phyloP scores from a whole-genome alignment of 345 rosid species.

The Hibiscus trionum region DNA sequence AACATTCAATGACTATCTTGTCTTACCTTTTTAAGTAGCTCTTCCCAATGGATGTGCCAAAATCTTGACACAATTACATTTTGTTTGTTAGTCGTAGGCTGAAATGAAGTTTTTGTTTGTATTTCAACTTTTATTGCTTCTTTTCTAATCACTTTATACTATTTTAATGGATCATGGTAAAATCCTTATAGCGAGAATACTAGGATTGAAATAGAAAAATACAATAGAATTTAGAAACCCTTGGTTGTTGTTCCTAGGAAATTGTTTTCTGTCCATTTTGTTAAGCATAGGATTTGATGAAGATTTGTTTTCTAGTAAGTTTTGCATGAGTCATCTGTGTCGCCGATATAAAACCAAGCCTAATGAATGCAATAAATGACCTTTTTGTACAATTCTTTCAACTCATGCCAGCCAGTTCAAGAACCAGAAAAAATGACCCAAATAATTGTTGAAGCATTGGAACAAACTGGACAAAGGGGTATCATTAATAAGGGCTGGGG shows the following conservation, averaged over 20 bases:
- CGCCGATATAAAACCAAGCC: background rate
- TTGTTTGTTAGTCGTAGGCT: background rate
- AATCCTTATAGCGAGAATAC: background rate
- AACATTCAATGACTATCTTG: background rate
- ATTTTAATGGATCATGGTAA: background rate
- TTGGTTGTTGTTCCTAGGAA: background rate
- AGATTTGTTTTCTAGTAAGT: background rate
- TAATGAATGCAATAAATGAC: background rate
- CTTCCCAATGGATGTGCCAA: background rate
- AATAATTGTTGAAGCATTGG: conserved; percentile 45
- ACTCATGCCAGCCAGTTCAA: conserved; percentile 49
- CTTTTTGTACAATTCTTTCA: background rate
- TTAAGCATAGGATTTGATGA: background rate
- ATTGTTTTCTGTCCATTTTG: background rate
- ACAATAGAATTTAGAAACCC: background rate
- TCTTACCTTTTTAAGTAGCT: background rate
- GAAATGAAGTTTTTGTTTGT: background rate
- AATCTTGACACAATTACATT: background rate
- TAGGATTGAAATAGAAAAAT: background rate
- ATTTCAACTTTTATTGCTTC: background rate
- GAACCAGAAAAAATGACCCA: conserved; percentile 62
- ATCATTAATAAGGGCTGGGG: conserved; percentile 98
- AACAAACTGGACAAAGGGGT: conserved; percentile 55
- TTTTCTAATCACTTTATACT: background rate
- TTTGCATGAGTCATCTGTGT: background rate